phyloP scores from a whole-genome alignment of 352 stramenopile genomes.

The Peronospora tabacina region DNA sequence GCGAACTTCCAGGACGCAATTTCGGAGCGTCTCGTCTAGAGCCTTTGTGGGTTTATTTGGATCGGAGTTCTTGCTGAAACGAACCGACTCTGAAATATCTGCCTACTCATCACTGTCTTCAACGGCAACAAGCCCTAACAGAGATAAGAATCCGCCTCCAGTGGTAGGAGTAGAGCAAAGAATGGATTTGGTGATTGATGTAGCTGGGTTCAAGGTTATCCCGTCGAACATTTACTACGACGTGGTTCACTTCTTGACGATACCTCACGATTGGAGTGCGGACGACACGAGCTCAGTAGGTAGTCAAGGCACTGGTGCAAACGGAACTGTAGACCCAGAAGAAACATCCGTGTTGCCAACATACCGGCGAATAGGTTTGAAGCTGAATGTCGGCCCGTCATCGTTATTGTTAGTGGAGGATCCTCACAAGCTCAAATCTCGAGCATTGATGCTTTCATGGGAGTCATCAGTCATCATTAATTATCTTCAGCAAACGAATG shows the following conservation, averaged over 20 bases:
- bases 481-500: constrained; percentile 44
- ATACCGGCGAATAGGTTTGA: constrained; percentile 44
- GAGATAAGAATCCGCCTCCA: constrained; percentile 10
- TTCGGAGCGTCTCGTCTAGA: constrained; percentile 39
- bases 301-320: constrained; percentile 12
- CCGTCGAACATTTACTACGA: constrained; percentile 81
- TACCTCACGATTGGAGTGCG: constrained; percentile 14
- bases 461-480: constrained; percentile 56
- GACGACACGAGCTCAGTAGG: constrained; percentile 22
- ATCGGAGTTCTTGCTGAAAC: constrained; percentile 27
- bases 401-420: constrained; percentile 72
- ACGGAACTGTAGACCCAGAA: constrained; percentile 5
- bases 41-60: constrained; percentile 32
- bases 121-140: constrained; percentile 17
- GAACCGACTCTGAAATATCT: constrained; percentile 32
- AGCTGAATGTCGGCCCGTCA: constrained; percentile 58
- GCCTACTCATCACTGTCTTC: constrained; percentile 25
- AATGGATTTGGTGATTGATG: constrained; percentile 62
- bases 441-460: constrained; percentile 78
- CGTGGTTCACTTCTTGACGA: constrained; percentile 61
- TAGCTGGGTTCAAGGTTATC: constrained; percentile 71
- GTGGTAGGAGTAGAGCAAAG: constrained; percentile 28
- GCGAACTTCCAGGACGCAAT: constrained; percentile 23
- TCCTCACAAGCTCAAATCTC: constrained; percentile 53
- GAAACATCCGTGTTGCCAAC: constrained; percentile 12